Evolutionary conservation across 441 rosid genomes (phyloP).

Genomic region (Aleurites moluccanus): DNA sequence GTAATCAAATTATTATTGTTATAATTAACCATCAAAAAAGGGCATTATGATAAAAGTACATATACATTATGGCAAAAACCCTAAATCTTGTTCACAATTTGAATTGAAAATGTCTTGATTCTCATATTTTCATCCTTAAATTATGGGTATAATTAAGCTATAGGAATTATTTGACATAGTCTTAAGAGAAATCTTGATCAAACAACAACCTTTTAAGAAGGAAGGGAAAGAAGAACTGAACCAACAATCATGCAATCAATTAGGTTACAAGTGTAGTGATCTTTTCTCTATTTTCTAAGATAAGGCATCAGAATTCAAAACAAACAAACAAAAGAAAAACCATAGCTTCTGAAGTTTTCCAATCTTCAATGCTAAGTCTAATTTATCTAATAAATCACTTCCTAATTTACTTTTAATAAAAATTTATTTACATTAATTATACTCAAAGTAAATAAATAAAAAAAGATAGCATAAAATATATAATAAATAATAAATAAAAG

Average conservation of each 20-base stretch:
- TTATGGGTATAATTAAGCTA: conserved; percentile 8
- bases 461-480: neutral
- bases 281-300: conserved; percentile 37
- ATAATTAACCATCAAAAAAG: neutral
- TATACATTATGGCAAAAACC: neutral
- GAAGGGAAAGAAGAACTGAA: conserved; percentile 6
- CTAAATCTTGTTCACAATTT: neutral
- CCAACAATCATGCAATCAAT: conserved; percentile 35
- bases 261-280: conserved; percentile 32
- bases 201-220: conserved; percentile 21
- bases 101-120: conserved; percentile 12
- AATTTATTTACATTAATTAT: no score
- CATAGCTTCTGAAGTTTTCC: conserved; percentile 9
- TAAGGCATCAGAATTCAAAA: conserved; percentile 29
- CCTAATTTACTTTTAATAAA: neutral
- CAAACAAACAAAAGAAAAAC: neutral
- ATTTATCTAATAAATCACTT: neutral
- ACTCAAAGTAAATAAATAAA: no score
- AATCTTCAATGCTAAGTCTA: conserved; percentile 27
- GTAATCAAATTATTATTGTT: no score
- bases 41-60: neutral
- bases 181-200: conserved; percentile 26
- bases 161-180: conserved; percentile 30
- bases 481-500: conserved; percentile 2
- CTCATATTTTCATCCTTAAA: conserved; percentile 7